phyloP scores from a whole-genome alignment of 2,329 filamentous ascomycete genomes.

The Microdochium bolleyi region DNA sequence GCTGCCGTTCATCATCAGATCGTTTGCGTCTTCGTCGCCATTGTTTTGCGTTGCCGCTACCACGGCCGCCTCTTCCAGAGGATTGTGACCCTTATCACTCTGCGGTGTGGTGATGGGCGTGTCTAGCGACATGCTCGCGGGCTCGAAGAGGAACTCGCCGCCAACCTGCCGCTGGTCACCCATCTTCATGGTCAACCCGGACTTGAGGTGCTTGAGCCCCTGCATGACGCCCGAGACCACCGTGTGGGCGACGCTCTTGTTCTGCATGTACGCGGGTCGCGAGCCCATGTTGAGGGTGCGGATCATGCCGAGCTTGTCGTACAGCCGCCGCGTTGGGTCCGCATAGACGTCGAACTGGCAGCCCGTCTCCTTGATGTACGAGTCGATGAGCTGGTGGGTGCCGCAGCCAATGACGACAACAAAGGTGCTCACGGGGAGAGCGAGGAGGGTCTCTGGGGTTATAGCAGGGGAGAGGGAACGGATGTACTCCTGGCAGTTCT shows the following conservation, averaged over 20 bases:
- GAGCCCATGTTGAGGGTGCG: slow-evolving; percentile 52
- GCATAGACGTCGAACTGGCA: slow-evolving; percentile 70
- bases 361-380: slow-evolving; percentile 54
- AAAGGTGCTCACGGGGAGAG: slow-evolving; percentile 47
- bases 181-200: slow-evolving; percentile 51
- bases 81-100: slow-evolving; percentile 3
- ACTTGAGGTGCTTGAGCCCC: slow-evolving; percentile 47
- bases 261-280: slow-evolving; percentile 55
- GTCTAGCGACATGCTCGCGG: slow-evolving; percentile 26
- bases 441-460: slow-evolving; percentile 38
- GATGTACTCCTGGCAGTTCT: slow-evolving; percentile 74
- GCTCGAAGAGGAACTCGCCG: slow-evolving; percentile 73
- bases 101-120: slow-evolving; percentile 35
- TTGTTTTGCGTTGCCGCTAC: neutral
- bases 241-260: slow-evolving; percentile 39
- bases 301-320: slow-evolving; percentile 60
- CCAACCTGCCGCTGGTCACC: slow-evolving; percentile 64
- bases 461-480: slow-evolving; percentile 52
- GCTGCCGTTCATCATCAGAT: neutral
- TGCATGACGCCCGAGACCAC: slow-evolving; percentile 48
- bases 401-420: slow-evolving; percentile 69
- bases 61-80: neutral
- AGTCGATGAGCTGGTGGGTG: slow-evolving; percentile 56
- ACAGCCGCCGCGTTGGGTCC: slow-evolving; percentile 62
- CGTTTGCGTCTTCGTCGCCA: slow-evolving; percentile 4